phyloP scores from a whole-genome alignment of 495 filamentous ascomycete genomes.

The Penicillium bialowiezense region DNA sequence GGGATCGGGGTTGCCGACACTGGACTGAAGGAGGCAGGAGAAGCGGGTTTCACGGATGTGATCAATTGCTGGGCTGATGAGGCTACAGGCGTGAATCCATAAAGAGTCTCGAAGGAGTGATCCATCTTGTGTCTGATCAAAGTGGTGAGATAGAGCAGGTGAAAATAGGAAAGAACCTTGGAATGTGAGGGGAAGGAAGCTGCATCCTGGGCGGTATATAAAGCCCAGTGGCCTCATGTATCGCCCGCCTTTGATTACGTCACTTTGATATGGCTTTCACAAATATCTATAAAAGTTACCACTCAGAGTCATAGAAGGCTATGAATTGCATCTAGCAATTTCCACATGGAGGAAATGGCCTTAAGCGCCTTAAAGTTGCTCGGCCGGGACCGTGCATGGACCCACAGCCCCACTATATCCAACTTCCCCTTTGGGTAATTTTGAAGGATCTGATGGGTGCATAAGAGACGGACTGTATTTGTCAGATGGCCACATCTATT shows the following conservation, averaged over 20 bases:
- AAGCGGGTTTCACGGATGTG: neutral
- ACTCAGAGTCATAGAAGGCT: too few relatives aligned
- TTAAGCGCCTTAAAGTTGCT: neutral
- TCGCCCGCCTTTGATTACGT: neutral
- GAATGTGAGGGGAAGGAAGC: too few relatives aligned
- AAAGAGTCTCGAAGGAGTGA: neutral
- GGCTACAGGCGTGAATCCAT: neutral
- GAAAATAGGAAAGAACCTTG: neutral
- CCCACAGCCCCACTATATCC: neutral
- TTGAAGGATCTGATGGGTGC: neutral
- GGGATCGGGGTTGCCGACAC: constrained; percentile 40
- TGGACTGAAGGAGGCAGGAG: constrained; percentile 16
- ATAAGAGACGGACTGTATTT: neutral
- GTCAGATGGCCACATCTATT: too few relatives aligned
- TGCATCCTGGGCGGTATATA: too few relatives aligned
- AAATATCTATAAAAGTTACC: too few relatives aligned
- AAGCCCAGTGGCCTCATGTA: too few relatives aligned
- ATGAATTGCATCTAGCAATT: too few relatives aligned
- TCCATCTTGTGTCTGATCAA: neutral
- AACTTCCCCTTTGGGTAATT: neutral
- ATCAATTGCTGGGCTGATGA: neutral
- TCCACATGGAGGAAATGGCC: neutral
- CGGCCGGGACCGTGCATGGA: neutral
- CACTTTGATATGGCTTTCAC: neutral
- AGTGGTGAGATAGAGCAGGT: neutral